Evolutionary conservation across 148 eudicot species (phyloP).

Genomic region (Drosera capensis): DNA sequence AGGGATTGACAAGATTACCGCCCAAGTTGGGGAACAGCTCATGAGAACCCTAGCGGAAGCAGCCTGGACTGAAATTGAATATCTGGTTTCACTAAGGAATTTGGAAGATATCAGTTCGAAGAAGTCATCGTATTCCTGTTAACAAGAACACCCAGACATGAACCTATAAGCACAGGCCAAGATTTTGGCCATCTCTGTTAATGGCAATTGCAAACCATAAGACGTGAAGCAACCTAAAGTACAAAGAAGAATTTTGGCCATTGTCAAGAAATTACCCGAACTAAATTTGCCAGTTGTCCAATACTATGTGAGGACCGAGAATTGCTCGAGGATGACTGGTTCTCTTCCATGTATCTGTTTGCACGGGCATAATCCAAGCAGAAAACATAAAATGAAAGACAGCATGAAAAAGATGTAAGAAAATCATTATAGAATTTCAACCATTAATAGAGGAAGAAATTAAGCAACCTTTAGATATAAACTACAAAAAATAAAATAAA

Average conservation of each 20-base stretch:
- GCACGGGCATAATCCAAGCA: not conserved
- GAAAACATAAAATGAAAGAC: not conserved
- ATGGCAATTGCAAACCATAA: not conserved
- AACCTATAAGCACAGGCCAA: not conserved
- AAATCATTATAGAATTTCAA: too few relatives aligned
- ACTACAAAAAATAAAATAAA: too few relatives aligned
- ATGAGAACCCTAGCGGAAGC: slow-evolving; percentile 81
- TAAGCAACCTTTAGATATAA: too few relatives aligned
- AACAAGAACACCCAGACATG: slow-evolving; percentile 6
- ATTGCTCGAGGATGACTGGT: slow-evolving; percentile 43
- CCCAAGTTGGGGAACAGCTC: slow-evolving; percentile 85
- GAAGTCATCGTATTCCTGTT: slow-evolving; percentile 94
- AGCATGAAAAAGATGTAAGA: not conserved
- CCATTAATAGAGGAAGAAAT: too few relatives aligned
- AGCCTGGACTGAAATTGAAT: slow-evolving; percentile 65
- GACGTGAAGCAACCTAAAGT: not conserved
- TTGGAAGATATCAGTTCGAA: slow-evolving; percentile 80
- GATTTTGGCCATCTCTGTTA: not conserved
- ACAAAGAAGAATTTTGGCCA: not conserved
- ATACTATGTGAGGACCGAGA: slow-evolving; percentile 62
- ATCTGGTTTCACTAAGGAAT: slow-evolving; percentile 64
- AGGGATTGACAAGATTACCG: slow-evolving; percentile 30
- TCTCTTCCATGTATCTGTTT: slow-evolving; percentile 77
- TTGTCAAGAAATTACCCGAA: slow-evolving; percentile 40
- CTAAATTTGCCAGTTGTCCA: slow-evolving; percentile 66